These are phyloP conservation scores for Fusarium graminum DNA, from an alignment of 2,329 filamentous ascomycete genomes.

Conservation along the genomic window DNA sequence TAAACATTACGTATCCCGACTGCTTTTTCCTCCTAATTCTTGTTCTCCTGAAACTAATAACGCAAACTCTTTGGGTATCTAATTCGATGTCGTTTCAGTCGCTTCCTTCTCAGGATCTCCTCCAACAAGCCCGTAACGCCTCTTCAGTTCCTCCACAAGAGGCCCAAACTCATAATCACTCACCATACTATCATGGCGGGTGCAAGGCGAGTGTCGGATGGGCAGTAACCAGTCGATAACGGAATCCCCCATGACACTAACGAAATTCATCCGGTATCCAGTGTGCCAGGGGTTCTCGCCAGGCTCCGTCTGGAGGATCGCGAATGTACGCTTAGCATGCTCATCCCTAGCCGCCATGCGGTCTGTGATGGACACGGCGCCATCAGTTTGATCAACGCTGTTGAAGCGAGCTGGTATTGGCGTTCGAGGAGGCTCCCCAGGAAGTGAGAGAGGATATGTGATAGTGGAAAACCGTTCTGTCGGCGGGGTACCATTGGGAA, in stretches of 20 bases:
- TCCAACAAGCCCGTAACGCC: constrained; percentile 51
- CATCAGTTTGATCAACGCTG: constrained; percentile 7
- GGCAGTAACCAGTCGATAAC: constrained; percentile 85
- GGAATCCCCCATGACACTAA: constrained; percentile 80
- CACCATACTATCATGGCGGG: constrained; percentile 72
- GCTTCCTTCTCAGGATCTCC: constrained; percentile 22
- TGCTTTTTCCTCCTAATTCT: constrained; percentile 12
- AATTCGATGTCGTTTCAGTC: constrained; percentile 38
- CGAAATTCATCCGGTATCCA: constrained; percentile 77
- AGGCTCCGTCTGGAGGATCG: constrained; percentile 78
- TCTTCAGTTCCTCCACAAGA: constrained; percentile 68
- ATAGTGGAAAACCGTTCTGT: constrained; percentile 64
- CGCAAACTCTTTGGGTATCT: constrained; percentile 37
- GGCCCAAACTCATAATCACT: constrained; percentile 78
- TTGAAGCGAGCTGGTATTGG: constrained; percentile 20
- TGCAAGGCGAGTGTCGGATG: constrained; percentile 79
- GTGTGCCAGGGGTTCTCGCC: constrained; percentile 91
- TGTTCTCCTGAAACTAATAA: background rate
- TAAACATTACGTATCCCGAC: constrained; percentile 30
- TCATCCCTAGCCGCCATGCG: constrained; percentile 55
- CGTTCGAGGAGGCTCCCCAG: constrained; percentile 26
- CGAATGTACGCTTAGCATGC: constrained; percentile 76
- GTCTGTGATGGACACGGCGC: constrained; percentile 31
- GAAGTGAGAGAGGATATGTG: constrained; percentile 66
- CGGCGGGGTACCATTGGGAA: constrained; percentile 65